These are phyloP conservation scores for Colletotrichum tabaci DNA, from an alignment of 2,329 filamentous ascomycete genomes.

Conservation along the genomic window DNA sequence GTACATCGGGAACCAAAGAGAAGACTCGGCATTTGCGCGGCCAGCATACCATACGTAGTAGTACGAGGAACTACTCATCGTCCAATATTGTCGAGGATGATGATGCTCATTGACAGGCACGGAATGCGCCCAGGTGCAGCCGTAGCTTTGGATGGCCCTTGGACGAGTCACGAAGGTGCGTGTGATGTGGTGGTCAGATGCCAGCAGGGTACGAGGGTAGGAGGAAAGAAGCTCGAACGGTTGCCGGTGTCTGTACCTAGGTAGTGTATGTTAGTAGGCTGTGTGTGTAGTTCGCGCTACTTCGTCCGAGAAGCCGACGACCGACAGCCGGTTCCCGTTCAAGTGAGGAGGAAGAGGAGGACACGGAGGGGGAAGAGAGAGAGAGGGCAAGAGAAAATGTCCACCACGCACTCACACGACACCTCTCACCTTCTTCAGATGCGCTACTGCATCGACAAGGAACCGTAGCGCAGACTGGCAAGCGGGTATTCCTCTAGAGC, in stretches of 20 bases:
- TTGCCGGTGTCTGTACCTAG: neutral
- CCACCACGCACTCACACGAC: conserved; percentile 28
- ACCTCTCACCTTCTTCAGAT: conserved; percentile 19
- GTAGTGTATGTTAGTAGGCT: too few relatives aligned
- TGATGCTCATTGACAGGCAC: conserved; percentile 31
- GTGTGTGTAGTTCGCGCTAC: conserved; percentile 18
- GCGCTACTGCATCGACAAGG: conserved; percentile 34
- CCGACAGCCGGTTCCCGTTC: conserved; percentile 32
- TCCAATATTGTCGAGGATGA: conserved; percentile 22
- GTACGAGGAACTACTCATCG: conserved; percentile 27
- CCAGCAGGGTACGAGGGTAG: conserved; percentile 15
- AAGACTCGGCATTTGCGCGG: conserved; percentile 17
- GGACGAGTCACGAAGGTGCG: conserved; percentile 10
- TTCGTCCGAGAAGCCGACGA: conserved; percentile 31
- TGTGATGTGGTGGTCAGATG: conserved; percentile 35
- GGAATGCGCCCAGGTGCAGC: neutral
- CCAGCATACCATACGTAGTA: neutral
- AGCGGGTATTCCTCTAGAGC: conserved; percentile 27
- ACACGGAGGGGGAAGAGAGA: neutral
- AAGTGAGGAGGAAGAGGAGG: neutral
- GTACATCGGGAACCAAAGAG: neutral
- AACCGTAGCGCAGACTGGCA: conserved; percentile 30
- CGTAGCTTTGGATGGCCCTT: conserved; percentile 18
- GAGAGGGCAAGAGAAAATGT: neutral
- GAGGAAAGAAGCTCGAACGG: conserved; percentile 7